Percentiles rank a stretch among this genome's conserved stretches.
Conservation (phyloP, 257 asterid species). For the Gentiana straminea region DNA sequence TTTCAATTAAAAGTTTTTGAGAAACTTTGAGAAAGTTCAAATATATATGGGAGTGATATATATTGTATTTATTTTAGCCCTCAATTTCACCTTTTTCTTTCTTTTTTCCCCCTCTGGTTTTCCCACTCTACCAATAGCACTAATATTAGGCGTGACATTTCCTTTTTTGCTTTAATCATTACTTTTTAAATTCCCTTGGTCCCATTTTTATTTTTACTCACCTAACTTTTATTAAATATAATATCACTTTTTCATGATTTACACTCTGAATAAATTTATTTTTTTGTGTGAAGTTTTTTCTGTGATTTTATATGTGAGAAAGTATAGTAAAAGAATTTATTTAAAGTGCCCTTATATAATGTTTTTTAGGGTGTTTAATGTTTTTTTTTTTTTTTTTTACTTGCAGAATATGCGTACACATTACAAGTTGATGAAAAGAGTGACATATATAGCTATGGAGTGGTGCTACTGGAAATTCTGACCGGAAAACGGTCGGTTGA, state of each 20-base stretch:
- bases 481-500: constrained; percentile 75
- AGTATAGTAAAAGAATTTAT: too few species aligned
- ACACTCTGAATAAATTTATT: too few species aligned
- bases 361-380: too few species aligned
- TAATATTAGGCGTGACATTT: constrained; percentile 38
- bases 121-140: constrained; percentile 28
- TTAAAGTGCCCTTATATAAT: too few species aligned
- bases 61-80: not conserved
- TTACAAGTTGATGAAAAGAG: constrained; percentile 94
- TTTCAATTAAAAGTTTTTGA: too few species aligned
- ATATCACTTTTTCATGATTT: too few species aligned
- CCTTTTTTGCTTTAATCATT: constrained; percentile 24
- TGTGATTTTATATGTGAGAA: too few species aligned
- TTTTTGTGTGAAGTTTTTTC: too few species aligned
- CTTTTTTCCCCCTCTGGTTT: constrained; percentile 27
- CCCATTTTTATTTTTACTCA: constrained; percentile 33
- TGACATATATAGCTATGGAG: constrained; percentile 89
- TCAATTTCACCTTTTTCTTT: constrained; percentile 3
- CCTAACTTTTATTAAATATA: not conserved
- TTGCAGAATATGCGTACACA: constrained; percentile 82
- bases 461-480: constrained; percentile 67
- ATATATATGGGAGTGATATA: too few species aligned
- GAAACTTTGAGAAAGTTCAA: too few species aligned
- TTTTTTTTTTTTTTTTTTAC: not conserved
- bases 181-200: constrained; percentile 30